These are phyloP conservation scores for Kitagawia praeruptora DNA, from an alignment of 129 eudicot species.

Conservation along the genomic window DNA sequence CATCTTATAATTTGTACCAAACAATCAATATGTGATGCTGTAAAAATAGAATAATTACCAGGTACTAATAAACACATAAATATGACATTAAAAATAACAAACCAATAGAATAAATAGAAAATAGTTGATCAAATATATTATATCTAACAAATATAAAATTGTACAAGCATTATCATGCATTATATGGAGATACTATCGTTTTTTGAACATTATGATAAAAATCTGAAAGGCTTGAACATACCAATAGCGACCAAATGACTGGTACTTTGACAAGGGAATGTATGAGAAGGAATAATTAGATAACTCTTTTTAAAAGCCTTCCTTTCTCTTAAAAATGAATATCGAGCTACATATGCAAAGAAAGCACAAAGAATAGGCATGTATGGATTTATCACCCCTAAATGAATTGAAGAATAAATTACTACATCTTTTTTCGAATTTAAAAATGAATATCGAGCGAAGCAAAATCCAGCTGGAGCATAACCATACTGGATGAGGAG, in stretches of 20 bases:
- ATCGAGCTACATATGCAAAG: not conserved
- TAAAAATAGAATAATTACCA: not conserved
- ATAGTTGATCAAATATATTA: not conserved
- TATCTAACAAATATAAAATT: not conserved
- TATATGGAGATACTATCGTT: not conserved
- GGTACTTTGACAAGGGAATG: not conserved
- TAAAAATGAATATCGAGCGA: no score
- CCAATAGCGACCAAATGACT: not conserved
- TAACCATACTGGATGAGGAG: not conserved
- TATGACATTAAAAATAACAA: not conserved
- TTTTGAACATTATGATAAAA: not conserved
- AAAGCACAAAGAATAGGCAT: not conserved
- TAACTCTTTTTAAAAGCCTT: not conserved
- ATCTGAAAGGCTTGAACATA: not conserved
- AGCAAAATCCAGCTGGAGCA: not conserved
- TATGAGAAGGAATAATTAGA: not conserved
- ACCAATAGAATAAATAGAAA: not conserved
- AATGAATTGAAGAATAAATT: not conserved
- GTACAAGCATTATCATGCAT: not conserved
- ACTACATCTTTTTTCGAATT: not conserved
- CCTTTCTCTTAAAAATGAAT: not conserved
- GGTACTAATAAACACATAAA: not conserved
- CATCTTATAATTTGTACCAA: not conserved
- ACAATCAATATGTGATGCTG: not conserved
- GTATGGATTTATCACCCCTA: not conserved